Base-by-base conservation (phyloP, 345 rosid species). In the Noccaea bulbosa region DNA sequence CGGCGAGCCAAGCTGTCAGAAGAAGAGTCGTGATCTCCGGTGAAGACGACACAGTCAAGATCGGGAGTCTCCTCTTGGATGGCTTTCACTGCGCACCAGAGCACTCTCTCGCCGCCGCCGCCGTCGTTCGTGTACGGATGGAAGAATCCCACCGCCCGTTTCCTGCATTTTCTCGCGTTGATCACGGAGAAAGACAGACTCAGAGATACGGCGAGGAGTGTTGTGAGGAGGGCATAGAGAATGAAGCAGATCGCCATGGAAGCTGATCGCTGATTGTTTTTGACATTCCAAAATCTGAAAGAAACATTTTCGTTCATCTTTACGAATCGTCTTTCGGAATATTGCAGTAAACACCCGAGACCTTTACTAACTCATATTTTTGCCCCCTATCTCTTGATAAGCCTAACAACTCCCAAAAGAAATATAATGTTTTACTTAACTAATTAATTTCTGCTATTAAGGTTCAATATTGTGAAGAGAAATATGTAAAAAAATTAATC, bases 61-160 rank as follows among this genome's bases (percentile, higher is more conserved):
- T 86, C 82, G 4, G 93, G 87, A 35, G 12, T 62, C 56, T 86
- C 91, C 47, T 93, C 96, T 68, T 93, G 96, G 65, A 93, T 82
- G 11, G 96, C 95, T 84, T 81, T 91, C 51, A 91, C 93, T 14
- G 98, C 88, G 73, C 96, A 93, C 98, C 98, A 93, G 38, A 93
- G 87, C 34, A 91, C 98, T 70, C 98, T 78, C 79, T 93, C 98
- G 7, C 98, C 96, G 57, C 98, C 97, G 32, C 98, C 98, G 12
- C 97, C 98, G 73, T 91, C 98, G 80, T 93, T 89, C 17, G 97
- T 89, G 86, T 81, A 89, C 1, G 97, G 98, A 53, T 93, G 98
- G 82, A 93, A 91, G 86, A 91, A 93, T 0, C 81, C 97, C 37
- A 88, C 96, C 0, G 96, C 87, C n/a, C 46, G 71, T 62, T 74